Percentiles rank a stretch among this genome's conserved stretches.
Evolutionary conservation across 192 early-diverging fungal species (phyloP).

Genomic region (Podila epicladia): DNA sequence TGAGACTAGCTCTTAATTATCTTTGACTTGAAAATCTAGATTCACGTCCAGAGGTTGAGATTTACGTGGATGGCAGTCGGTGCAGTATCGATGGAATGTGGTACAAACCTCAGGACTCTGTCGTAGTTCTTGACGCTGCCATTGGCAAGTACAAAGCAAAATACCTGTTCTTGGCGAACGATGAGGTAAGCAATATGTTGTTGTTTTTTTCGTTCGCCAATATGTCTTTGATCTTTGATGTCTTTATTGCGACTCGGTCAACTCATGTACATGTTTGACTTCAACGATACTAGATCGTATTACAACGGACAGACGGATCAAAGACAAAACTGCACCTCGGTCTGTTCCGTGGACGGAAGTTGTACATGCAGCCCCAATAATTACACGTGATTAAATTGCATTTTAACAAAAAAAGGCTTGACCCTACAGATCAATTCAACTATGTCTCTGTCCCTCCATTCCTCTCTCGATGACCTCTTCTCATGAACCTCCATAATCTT

Average conservation of each 20-base stretch:
- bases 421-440: not conserved
- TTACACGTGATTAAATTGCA: constrained; percentile 1
- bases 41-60: constrained; percentile 31
- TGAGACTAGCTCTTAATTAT: too few species aligned
- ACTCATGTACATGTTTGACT: too few species aligned
- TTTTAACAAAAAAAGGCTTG: not conserved
- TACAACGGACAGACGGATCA: constrained; percentile 43
- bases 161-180: constrained; percentile 23
- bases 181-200: constrained; percentile 14
- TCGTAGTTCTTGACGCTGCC: constrained; percentile 39
- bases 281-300: constrained; percentile 17
- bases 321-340: constrained; percentile 42
- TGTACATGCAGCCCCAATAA: constrained; percentile 44
- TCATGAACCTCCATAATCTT: too few species aligned
- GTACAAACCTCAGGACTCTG: constrained; percentile 40
- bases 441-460: too few species aligned
- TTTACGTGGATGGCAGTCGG: constrained; percentile 36
- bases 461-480: too few species aligned
- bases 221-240: not conserved
- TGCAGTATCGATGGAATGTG: constrained; percentile 49
- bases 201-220: not conserved
- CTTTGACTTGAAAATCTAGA: not conserved
- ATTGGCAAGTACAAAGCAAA: constrained; percentile 49
- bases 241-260: not conserved
- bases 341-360: constrained; percentile 31